Percentiles rank a stretch among this genome's conserved stretches.
phyloP scores from a whole-genome alignment of 345 rosid genomes.

The Boechera retrofracta region DNA sequence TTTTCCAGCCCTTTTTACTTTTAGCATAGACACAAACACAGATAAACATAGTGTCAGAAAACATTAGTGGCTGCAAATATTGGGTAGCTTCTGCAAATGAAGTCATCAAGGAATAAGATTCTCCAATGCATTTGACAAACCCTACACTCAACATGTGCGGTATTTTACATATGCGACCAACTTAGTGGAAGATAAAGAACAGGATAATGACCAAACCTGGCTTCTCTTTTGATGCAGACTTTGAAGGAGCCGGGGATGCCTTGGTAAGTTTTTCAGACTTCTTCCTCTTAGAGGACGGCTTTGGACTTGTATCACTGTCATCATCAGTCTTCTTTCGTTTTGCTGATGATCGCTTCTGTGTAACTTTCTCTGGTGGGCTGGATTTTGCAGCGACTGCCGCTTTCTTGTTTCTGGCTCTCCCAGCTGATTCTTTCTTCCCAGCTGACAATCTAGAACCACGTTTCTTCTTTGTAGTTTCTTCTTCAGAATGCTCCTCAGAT shows the following conservation, averaged over 20 bases:
- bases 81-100: conserved; percentile 12
- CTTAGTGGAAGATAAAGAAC: background rate
- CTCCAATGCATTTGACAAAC: conserved; percentile 17
- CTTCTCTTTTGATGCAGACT: conserved; percentile 72
- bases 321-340: conserved; percentile 59
- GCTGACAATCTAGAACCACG: conserved; percentile 51
- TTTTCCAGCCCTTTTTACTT: conserved; percentile 62
- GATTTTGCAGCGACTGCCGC: conserved; percentile 46
- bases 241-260: conserved; percentile 58
- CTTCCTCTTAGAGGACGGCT: conserved; percentile 67
- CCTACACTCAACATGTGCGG: conserved; percentile 16
- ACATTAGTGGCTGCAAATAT: conserved; percentile 19
- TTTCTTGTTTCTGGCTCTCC: conserved; percentile 65
- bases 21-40: conserved; percentile 33
- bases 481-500: conserved; percentile 71
- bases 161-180: background rate
- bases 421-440: conserved; percentile 61
- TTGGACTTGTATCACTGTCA: conserved; percentile 65
- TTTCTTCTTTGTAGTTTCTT: conserved; percentile 64
- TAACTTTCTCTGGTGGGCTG: conserved; percentile 59
- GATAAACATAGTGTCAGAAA: conserved; percentile 33
- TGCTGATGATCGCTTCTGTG: conserved; percentile 56
- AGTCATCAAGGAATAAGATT: conserved; percentile 20
- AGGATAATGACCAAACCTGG: conserved; percentile 46
- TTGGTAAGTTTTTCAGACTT: conserved; percentile 50